phyloP scores from a whole-genome alignment of 805 yeast species.

The Dipodascopsis uninucleata region DNA sequence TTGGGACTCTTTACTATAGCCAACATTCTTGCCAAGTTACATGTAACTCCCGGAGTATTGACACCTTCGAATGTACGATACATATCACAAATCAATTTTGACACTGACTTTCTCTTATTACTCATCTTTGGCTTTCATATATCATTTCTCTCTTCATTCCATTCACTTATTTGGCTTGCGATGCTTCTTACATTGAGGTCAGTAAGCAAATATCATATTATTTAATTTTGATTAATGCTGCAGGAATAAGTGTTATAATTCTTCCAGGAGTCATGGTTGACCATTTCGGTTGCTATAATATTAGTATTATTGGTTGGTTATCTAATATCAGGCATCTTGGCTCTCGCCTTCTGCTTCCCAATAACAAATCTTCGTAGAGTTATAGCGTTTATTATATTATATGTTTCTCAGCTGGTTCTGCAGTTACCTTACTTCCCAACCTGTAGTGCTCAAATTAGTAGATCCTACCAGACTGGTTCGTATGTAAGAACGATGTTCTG shows the following conservation, averaged over 20 bases:
- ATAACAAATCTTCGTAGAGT: constrained; percentile 23
- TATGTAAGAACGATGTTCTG: constrained; percentile 61
- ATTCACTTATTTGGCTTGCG: constrained; percentile 34
- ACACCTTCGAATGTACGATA: neutral
- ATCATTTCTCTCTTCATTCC: constrained; percentile 31
- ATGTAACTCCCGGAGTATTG: constrained; percentile 5
- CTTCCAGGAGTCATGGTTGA: constrained; percentile 49
- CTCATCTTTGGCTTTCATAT: constrained; percentile 1
- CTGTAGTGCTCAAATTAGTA: constrained; percentile 30
- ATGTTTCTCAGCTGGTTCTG: constrained; percentile 35
- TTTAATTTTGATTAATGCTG: constrained; percentile 37
- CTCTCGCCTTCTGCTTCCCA: constrained; percentile 27
- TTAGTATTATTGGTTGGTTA: constrained; percentile 34
- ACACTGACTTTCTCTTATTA: constrained; percentile 1
- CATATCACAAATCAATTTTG: neutral
- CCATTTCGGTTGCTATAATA: constrained; percentile 46
- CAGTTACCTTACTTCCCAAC: constrained; percentile 36
- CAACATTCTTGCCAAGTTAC: constrained; percentile 23
- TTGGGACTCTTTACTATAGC: constrained; percentile 32
- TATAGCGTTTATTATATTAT: constrained; percentile 32
- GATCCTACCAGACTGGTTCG: constrained; percentile 30
- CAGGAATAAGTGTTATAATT: constrained; percentile 46
- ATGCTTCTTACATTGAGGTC: constrained; percentile 29
- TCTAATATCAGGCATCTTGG: constrained; percentile 31
- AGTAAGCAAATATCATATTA: constrained; percentile 25